phyloP scores from a whole-genome alignment of 208 protist species.

The Wallacemonas sp. region DNA sequence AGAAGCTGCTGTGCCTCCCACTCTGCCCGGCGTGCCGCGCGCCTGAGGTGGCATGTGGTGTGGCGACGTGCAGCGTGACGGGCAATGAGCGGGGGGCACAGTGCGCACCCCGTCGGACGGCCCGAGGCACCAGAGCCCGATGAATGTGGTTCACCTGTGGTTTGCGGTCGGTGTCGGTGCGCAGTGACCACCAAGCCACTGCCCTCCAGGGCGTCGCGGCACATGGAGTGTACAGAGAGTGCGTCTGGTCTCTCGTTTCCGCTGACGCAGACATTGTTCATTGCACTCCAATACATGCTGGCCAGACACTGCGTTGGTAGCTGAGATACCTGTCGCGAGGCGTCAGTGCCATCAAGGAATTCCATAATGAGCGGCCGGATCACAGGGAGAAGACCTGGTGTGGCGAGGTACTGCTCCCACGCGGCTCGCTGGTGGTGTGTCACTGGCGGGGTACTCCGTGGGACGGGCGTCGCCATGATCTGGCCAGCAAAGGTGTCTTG shows the following conservation, averaged over 20 bases:
- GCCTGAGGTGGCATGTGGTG: background rate
- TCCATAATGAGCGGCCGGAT: background rate
- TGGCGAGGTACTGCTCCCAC: background rate
- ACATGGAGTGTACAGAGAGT: background rate
- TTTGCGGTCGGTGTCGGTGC: too few species aligned
- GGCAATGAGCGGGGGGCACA: background rate
- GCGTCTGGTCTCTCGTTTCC: too few species aligned
- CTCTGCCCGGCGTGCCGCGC: background rate
- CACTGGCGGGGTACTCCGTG: too few species aligned
- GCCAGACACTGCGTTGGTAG: background rate
- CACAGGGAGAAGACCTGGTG: background rate
- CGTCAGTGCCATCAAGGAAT: background rate
- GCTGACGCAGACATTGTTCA: background rate
- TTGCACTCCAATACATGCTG: background rate
- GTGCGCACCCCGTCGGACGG: background rate
- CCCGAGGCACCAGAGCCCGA: too few species aligned
- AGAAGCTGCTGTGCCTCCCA: background rate
- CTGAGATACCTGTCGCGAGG: background rate
- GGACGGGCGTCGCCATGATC: too few species aligned
- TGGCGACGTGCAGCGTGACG: background rate
- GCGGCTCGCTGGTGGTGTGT: too few species aligned
- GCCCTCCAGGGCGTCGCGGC: background rate
- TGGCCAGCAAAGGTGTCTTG: too few species aligned
- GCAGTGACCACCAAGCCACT: background rate
- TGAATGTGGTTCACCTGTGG: too few species aligned